These are phyloP conservation scores for Sarocladiaceae sp. DNA, from an alignment of 2,329 filamentous ascomycete genomes.

Conservation along the genomic window DNA sequence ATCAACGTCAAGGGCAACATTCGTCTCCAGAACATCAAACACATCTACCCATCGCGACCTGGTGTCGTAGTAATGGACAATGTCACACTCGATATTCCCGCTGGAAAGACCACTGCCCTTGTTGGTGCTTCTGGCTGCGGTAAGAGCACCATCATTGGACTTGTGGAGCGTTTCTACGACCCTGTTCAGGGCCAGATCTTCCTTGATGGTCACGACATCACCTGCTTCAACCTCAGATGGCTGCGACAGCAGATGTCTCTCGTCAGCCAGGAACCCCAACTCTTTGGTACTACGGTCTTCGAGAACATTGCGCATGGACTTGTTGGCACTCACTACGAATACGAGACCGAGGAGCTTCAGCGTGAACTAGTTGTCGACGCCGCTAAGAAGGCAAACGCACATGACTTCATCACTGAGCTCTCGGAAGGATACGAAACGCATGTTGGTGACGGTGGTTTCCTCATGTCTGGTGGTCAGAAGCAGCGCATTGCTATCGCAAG, in stretches of 20 bases:
- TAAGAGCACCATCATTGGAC: slow-evolving; percentile 30
- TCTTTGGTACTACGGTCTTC: slow-evolving; percentile 43
- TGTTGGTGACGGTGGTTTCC: slow-evolving; percentile 57
- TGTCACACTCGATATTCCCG: slow-evolving; percentile 28
- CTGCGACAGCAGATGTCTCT: slow-evolving; percentile 38
- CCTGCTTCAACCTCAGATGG: slow-evolving; percentile 27
- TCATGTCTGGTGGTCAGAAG: slow-evolving; percentile 79
- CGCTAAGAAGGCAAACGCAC: slow-evolving; percentile 41
- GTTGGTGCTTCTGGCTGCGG: slow-evolving; percentile 26
- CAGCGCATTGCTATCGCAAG: slow-evolving; percentile 80
- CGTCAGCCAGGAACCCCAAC: slow-evolving; percentile 35
- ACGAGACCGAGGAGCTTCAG: slow-evolving; percentile 33
- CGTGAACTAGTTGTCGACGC: slow-evolving; percentile 37
- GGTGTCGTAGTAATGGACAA: slow-evolving; percentile 25
- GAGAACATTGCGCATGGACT: slow-evolving; percentile 49
- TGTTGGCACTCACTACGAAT: slow-evolving; percentile 32
- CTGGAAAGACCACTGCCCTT: slow-evolving; percentile 25
- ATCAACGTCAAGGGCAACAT: slow-evolving; percentile 15
- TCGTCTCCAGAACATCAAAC: slow-evolving; percentile 22
- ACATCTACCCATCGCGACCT: slow-evolving; percentile 29
- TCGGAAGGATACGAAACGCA: slow-evolving; percentile 44
- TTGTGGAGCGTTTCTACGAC: slow-evolving; percentile 16
- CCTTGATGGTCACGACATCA: slow-evolving; percentile 21
- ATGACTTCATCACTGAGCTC: slow-evolving; percentile 42
- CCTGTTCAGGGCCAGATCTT: slow-evolving; percentile 20